These are phyloP conservation scores for Suillus brevipes DNA, from an alignment of 768 basidiomycete genomes.

Conservation along the genomic window DNA sequence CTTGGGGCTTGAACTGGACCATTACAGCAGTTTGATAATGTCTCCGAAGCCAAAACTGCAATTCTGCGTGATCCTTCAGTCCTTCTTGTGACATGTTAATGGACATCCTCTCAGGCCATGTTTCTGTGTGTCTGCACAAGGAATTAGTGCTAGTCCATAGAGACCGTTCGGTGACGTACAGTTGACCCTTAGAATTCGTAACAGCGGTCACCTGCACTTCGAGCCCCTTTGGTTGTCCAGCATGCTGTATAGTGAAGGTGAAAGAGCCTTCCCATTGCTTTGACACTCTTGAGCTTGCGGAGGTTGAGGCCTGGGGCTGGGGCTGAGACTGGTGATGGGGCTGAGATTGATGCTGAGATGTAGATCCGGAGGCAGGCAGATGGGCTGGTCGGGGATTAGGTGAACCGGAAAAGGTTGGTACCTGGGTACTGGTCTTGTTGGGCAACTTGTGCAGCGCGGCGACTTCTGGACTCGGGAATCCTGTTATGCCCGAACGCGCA, in stretches of 20 bases:
- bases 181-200: conserved; percentile 26
- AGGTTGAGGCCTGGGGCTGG: conserved; percentile 1
- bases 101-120: conserved; percentile 51
- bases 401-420: conserved; percentile 20
- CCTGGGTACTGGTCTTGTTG: conserved; percentile 42
- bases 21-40: conserved; percentile 36
- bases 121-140: conserved; percentile 44
- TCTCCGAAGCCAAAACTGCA: conserved; percentile 50
- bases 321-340: background rate
- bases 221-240: conserved; percentile 29
- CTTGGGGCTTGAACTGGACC: conserved; percentile 40
- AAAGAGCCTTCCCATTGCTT: conserved; percentile 50
- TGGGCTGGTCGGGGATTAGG: conserved; percentile 14
- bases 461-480: conserved; percentile 16
- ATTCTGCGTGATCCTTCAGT: conserved; percentile 38
- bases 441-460: conserved; percentile 47
- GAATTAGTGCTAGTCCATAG: conserved; percentile 6
- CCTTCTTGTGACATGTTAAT: conserved; percentile 44
- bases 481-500: conserved; percentile 23
- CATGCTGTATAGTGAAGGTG: conserved; percentile 38
- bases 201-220: conserved; percentile 38
- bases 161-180: conserved; percentile 33
- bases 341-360: background rate
- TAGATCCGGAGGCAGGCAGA: background rate
- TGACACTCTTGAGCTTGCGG: conserved; percentile 1